These are phyloP conservation scores for Rachicladosporium sp. DNA, from an alignment of 2,329 filamentous ascomycete genomes.

Conservation along the genomic window DNA sequence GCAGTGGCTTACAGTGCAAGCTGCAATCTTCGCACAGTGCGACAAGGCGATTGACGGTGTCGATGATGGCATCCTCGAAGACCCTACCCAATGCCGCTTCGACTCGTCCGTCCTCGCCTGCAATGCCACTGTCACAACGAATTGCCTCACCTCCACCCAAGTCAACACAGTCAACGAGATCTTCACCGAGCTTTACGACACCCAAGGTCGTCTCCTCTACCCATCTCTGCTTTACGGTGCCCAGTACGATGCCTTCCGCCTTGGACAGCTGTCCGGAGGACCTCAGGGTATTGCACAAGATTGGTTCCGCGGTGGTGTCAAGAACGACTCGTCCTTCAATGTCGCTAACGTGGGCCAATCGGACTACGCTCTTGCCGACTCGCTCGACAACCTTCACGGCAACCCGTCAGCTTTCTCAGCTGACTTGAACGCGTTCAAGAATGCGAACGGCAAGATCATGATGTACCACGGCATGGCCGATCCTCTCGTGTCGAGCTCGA, in stretches of 20 bases:
- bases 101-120: slow-evolving; percentile 25
- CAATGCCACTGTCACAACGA: slow-evolving; percentile 21
- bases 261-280: slow-evolving; percentile 28
- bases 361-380: slow-evolving; percentile 29
- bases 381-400: slow-evolving; percentile 28
- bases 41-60: slow-evolving; percentile 38
- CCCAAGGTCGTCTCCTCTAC: slow-evolving; percentile 35
- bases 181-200: slow-evolving; percentile 31
- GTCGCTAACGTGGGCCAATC: slow-evolving; percentile 25
- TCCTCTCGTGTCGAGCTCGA: slow-evolving; percentile 33
- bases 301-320: slow-evolving; percentile 39
- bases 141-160: slow-evolving; percentile 34
- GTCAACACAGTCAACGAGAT: slow-evolving; percentile 32
- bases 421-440: slow-evolving; percentile 26
- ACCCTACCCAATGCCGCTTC: slow-evolving; percentile 32
- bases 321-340: slow-evolving; percentile 34
- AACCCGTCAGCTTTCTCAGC: slow-evolving; percentile 29
- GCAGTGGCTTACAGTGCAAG: slow-evolving; percentile 33
- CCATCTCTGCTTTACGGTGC: slow-evolving; percentile 39
- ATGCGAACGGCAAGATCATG: slow-evolving; percentile 32
- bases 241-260: slow-evolving; percentile 26
- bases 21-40: slow-evolving; percentile 36
- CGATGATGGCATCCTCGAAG: slow-evolving; percentile 37
- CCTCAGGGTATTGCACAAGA: slow-evolving; percentile 34
- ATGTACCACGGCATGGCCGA: slow-evolving; percentile 32